These are phyloP conservation scores for Thuidium tamariscinum DNA, from an alignment of 225 moss, liverwort and hornwort species.

Conservation along the genomic window DNA sequence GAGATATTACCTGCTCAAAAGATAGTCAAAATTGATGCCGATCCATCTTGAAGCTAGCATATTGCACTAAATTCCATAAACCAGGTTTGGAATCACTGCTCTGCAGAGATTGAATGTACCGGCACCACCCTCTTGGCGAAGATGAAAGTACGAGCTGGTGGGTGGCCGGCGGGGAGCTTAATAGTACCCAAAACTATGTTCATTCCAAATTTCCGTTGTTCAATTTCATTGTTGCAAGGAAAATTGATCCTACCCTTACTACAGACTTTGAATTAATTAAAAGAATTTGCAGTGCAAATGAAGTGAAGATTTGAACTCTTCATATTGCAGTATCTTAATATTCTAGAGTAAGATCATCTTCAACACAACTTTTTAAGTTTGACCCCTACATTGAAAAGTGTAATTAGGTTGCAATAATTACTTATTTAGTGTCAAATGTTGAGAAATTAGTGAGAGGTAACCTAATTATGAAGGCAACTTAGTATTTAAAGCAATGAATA, in stretches of 20 bases:
- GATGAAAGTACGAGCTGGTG: not conserved
- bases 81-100: too few relatives aligned
- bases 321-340: not conserved
- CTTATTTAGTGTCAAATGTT: too few relatives aligned
- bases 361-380: too few relatives aligned
- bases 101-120: not conserved
- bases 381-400: not conserved
- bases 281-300: too few relatives aligned
- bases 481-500: accelerated
- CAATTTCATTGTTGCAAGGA: not conserved
- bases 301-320: not conserved
- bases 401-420: not conserved
- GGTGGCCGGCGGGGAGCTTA: too few relatives aligned
- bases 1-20: too few relatives aligned
- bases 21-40: too few relatives aligned
- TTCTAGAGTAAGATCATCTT: too few relatives aligned
- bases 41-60: too few relatives aligned
- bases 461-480: not conserved
- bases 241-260: too few relatives aligned
- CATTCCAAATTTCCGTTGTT: not conserved
- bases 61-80: too few relatives aligned
- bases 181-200: not conserved
- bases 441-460: too few relatives aligned
- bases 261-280: not conserved
- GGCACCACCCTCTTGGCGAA: not conserved